These are phyloP conservation scores for Psilocybe tampanensis DNA, from an alignment of 768 basidiomycete genomes.

Conservation along the genomic window DNA sequence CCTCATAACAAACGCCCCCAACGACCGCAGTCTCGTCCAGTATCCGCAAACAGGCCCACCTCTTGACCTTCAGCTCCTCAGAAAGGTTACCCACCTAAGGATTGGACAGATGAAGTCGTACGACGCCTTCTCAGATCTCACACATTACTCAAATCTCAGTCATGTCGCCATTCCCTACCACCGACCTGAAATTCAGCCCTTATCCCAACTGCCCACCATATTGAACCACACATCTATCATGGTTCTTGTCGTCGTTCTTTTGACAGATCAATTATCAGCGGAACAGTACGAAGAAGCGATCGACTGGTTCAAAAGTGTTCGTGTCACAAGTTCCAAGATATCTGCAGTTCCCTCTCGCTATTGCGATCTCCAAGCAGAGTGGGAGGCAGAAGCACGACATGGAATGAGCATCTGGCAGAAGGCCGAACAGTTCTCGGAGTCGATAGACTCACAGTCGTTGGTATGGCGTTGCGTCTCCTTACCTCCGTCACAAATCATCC, in stretches of 20 bases:
- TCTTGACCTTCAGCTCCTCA: constrained; percentile 16
- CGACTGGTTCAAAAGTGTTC: constrained; percentile 16
- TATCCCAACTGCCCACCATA: constrained; percentile 14
- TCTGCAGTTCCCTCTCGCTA: constrained; percentile 13
- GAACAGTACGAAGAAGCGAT: constrained; percentile 8
- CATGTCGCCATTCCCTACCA: constrained; percentile 25
- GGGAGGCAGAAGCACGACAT: constrained; percentile 28
- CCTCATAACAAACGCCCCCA: constrained; percentile 11
- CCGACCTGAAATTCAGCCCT: constrained; percentile 10
- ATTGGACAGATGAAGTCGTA: constrained; percentile 18
- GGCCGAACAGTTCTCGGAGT: constrained; percentile 17
- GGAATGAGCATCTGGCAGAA: constrained; percentile 28
- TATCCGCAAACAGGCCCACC: not conserved
- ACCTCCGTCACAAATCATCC: not conserved
- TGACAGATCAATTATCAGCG: constrained; percentile 13
- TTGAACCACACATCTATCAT: constrained; percentile 11
- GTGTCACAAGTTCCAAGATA: constrained; percentile 6
- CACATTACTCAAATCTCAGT: constrained; percentile 20
- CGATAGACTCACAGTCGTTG: not conserved
- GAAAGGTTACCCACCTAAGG: constrained; percentile 23
- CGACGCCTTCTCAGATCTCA: constrained; percentile 12
- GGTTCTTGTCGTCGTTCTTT: constrained; percentile 20
- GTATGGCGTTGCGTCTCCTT: not conserved
- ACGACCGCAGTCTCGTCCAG: constrained; percentile 13
- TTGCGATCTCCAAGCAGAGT: constrained; percentile 18